Evolutionary conservation across 306 rosid species (phyloP), one percentile per base, ranked within the genome.

Genomic region (Acmispon strigosus): DNA sequence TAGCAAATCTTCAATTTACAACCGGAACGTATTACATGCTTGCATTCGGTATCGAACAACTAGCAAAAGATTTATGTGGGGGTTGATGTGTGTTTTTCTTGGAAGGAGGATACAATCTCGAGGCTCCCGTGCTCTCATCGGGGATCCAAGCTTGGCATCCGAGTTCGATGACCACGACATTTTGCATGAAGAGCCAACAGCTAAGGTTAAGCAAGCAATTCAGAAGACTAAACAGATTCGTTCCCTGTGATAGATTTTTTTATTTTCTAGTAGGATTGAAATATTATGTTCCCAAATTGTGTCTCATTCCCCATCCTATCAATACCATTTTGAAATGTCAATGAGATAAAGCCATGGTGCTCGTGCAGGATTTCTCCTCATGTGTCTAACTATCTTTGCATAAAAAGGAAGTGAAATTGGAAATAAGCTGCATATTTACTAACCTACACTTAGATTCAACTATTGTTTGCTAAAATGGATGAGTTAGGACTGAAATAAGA

Each of bases 101-200:
- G 79, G 97, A 90, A 78, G 97, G 98, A 73, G 98, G 98, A 6
- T 93, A 93, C 70, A 93, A 93, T 78, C 96, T 93, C 43, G 37
- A 85, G 66, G 84, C 94, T 45, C 97, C 73, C 92, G 89, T 7
- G 98, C 96, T 27, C 84, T 93, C 74, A 96, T 93, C 8, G 89
- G 93, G 22, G 94, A 93, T 71, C 75, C 37, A 51, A 93, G 96
- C 86, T 63, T 93, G 86, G 96, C 98, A 3, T 49, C 85, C 10
- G 81, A 80, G 77, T 87, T 90, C 32, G 98, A 93, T 82, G 48
- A 90, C 81, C 96, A 92, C 52, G 83, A 85, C 55, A 74, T 84
- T 51, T 81, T 93, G 80, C 78, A 88, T 45, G 92, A 90, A 62
- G 94, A 93, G 82, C 98, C 98, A 66, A 80, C 91, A 12, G 76